Evolutionary conservation across 2,329 filamentous ascomycete species (phyloP), one percentile per base, ranked within the genome.

Genomic region (Fusarium lyarnte): DNA sequence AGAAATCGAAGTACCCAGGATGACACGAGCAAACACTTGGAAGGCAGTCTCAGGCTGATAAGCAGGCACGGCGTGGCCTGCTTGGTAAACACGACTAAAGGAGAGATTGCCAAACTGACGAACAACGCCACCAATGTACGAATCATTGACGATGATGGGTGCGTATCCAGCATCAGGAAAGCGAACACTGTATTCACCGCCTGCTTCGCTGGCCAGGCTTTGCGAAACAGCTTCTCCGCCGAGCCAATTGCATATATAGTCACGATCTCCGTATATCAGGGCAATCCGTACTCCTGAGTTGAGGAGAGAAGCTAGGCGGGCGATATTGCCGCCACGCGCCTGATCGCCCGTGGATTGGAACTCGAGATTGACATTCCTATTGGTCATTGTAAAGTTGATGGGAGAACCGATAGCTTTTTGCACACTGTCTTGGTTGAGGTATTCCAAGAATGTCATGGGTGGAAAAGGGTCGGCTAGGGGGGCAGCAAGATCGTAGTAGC

Each of bases 141-240:
- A 85, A 31, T 85, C 86, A 77, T 94, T 93, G 43, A 93, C 89
- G 17, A 90, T 83, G 69, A 96, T 90, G 19, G 91, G 89, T 1
- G 89, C 88, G 78, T 96, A 96, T 2, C 93, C 93, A 1, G 93
- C 90, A 0, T 83, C 79, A 4, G 86, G 82, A 78, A 95, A 96
- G 33, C 82, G 81, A 3, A 82, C 80, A 1, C 84, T 81, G 70
- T 92, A 90, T 23, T 81, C 75, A 21, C 79, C 73, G 9, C 82
- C 82, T 31, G 86, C 81, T 51, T 85, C 81, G 16, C 85, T 83
- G 43, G 89, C 85, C 1, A 94, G 83, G 10, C 86, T 86, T 7
- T 94, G 84, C 6, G 91, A 93, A 45, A 93, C 85, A 4, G 91
- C 90, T 80, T 96, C 88, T 39, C 93, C 93, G n/a, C 94, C 93